Evolutionary conservation across 768 basidiomycete species (phyloP), one percentile per base, ranked within the genome.

Genomic region (Trametes gibbosa): DNA sequence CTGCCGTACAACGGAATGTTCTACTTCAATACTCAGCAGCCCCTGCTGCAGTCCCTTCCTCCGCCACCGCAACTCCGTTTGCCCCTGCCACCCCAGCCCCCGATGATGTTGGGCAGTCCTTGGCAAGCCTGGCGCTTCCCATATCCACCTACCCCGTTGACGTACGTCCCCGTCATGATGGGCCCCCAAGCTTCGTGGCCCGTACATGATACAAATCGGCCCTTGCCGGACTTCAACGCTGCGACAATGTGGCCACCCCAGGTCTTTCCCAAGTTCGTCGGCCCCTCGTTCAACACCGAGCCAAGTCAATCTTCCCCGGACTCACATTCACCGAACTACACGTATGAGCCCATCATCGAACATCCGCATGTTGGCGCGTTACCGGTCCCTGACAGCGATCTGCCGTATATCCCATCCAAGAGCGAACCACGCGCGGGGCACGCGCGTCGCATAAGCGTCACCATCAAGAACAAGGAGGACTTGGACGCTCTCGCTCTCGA

Each of bases 381-480:
- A 21, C 37, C 57, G n/a, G 34, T 46, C 8, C 29, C 62, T 10
- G 62, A 63, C 17, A 62, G 63, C 13, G 64, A 64, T 41, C 63
- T 70, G 50, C 69, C 77, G 13, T 75, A 74, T 61, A 65, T 63
- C 9, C 71, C 75, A 23, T 72, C 70, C 21, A 68, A 66, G 53
- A 56, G 65, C 41, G 70, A 73, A 56, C 69, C 73, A 57, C 68
- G 61, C n/a, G 63, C 67, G 1, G 77, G 78, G 5, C 77, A 79
- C 40, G 72, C 74, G 13, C 70, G 73, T 27, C 74, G 78, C 14
- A 69, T 78, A 59, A 79, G 74, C 56, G 72, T 78, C 57, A 59
- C 68, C 41, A 56, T 76, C 65, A 75, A 72, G 66, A 73, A 72
- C 61, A 68, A 60, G 59, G 69, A 68, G 40, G 66, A 68, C 37